Evolutionary conservation across 2,329 filamentous ascomycete species (phyloP).

Genomic region (Lecanosticta acicola): DNA sequence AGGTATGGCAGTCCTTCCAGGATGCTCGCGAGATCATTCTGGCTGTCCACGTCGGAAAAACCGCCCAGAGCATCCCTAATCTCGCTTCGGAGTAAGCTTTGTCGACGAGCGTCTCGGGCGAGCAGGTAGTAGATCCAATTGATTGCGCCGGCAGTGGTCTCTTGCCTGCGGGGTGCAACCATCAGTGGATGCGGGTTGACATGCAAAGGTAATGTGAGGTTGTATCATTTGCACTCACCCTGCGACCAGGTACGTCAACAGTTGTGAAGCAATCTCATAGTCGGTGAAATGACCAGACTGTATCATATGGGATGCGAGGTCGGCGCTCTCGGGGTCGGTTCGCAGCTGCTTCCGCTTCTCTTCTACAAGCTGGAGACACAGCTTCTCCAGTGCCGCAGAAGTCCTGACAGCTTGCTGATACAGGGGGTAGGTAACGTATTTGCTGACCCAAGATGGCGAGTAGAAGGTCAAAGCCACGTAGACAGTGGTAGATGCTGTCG

Average conservation of each 20-base stretch:
- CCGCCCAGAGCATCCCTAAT: slow-evolving; percentile 37
- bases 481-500: background rate
- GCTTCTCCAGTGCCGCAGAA: background rate
- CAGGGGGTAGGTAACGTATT: background rate
- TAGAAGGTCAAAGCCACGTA: too few relatives aligned
- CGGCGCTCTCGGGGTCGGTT: slow-evolving; percentile 29
- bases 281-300: slow-evolving; percentile 49
- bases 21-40: slow-evolving; percentile 46
- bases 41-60: slow-evolving; percentile 29
- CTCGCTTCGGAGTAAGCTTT: slow-evolving; percentile 43
- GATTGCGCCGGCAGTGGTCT: slow-evolving; percentile 68
- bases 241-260: slow-evolving; percentile 51
- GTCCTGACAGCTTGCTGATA: too few relatives aligned
- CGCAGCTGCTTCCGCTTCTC: slow-evolving; percentile 36
- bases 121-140: slow-evolving; percentile 68
- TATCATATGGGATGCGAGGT: slow-evolving; percentile 46
- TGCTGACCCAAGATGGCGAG: too few relatives aligned
- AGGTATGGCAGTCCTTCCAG: slow-evolving; percentile 70
- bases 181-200: background rate
- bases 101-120: slow-evolving; percentile 48
- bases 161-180: slow-evolving; percentile 45
- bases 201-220: background rate
- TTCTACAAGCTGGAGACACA: background rate
- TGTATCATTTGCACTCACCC: too few relatives aligned
- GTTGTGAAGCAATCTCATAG: slow-evolving; percentile 46